Evolutionary conservation across 2,329 filamentous ascomycete species (phyloP), one percentile per base, ranked within the genome.

Genomic region (Colletotrichum scovillei): DNA sequence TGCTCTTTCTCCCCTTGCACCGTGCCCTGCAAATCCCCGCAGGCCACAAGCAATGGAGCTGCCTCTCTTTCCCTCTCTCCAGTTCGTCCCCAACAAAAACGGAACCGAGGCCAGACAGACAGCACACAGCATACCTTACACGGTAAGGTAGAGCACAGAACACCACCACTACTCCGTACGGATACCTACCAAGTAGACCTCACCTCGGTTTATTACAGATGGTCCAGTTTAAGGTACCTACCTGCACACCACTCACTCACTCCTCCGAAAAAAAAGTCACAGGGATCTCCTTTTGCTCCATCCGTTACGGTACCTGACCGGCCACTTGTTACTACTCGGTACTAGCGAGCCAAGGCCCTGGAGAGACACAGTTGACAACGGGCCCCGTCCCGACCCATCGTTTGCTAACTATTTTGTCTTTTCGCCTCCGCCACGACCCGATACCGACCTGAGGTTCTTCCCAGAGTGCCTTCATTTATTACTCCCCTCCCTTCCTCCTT

Each of bases 31-130:
- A 73, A 69, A 46, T n/a, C 68, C 70, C 65, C 70, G 66, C 52
- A 30, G 57, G 46, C 67, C 46, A 60, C 67, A 68, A 66, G 69
- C 60, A 60, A 62, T 46, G 55, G 55, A n/a, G n/a, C 24, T 30
- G 7, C 46, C 46, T 46, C 62, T 56, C 49, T 56, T 26, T 16
- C 67, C 56, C 42, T 70, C 70, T 70, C 70, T 73, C 60, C 70
- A 70, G 67, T 73, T 70, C 30, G 67, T 73, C 70, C 70, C 70
- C 70, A 73, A 73, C 70, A 73, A 73, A 73, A 73, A 73, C 67
- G 67, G 60, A 69, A 58, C 49, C 69, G 57, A 58, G 69, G 65
- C 52, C 60, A 46, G 60, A 63, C 19, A 28, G 49, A 63, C 59
- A 22, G 26, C 26, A 32, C 26, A 63, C 49, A 12, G 49, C 46